A percentile compares a stretch with the other conserved stretches of the same genome.
phyloP scores from a whole-genome alignment of 2,329 filamentous ascomycete species.

The Amauroascus niger region DNA sequence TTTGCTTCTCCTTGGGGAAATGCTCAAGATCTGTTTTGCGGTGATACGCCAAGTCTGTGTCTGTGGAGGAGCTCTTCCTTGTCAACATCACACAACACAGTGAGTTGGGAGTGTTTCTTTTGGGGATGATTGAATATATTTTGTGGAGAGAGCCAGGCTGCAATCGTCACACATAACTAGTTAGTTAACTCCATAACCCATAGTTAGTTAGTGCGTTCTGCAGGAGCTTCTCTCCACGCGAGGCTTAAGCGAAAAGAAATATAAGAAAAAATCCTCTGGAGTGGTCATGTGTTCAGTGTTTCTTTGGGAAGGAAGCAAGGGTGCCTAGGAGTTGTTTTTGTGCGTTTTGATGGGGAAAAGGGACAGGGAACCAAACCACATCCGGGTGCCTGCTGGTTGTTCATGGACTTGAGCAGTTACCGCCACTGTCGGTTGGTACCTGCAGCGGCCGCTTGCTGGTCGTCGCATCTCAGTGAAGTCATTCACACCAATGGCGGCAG shows the following conservation, averaged over 20 bases:
- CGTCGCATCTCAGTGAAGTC: no score
- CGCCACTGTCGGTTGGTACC: no score
- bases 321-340: neutral
- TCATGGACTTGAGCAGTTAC: neutral
- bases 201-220: neutral
- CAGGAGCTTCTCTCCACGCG: neutral
- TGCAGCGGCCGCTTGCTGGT: no score
- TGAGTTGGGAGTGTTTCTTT: neutral
- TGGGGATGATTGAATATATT: neutral
- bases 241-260: neutral
- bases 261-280: neutral
- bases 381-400: constrained; percentile 9
- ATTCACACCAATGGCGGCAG: neutral
- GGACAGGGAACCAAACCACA: neutral
- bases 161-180: no score
- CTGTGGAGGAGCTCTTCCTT: neutral
- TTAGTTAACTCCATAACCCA: no score
- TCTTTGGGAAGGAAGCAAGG: neutral
- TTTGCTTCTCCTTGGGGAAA: neutral
- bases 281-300: neutral
- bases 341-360: neutral
- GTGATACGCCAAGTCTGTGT: neutral
- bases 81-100: constrained; percentile 1
- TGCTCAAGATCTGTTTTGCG: neutral
- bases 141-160: neutral